A percentile compares a stretch with the other conserved stretches of the same genome.
Evolutionary conservation across 2,329 filamentous ascomycete species (phyloP).

Genomic region (Beauveria pseudobassiana): DNA sequence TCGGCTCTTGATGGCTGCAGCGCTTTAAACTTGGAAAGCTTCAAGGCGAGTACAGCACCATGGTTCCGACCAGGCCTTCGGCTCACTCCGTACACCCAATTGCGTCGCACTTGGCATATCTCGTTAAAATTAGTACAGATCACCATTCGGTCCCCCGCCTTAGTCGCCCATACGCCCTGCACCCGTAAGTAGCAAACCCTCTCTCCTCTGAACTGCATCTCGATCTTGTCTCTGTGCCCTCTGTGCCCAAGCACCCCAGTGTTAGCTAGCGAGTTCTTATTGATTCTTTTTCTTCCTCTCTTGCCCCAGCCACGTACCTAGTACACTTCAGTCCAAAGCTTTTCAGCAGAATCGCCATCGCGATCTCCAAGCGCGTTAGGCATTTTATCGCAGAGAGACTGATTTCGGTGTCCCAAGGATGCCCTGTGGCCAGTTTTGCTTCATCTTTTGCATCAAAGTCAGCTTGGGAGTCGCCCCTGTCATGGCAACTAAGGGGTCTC

Average conservation of each 20-base stretch:
- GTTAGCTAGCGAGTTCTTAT: background rate
- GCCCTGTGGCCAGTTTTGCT: background rate
- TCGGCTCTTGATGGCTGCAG: no score
- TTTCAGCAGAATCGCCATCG: background rate
- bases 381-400: background rate
- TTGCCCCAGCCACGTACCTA: background rate
- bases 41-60: no score
- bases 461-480: background rate
- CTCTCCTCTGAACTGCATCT: background rate
- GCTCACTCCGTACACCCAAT: no score
- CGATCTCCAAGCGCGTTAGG: background rate
- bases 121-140: no score
- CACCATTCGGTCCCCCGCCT: no score
- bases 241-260: background rate
- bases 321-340: background rate
- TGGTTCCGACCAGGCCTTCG: no score
- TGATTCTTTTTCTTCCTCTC: background rate
- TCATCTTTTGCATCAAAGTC: background rate
- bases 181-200: background rate
- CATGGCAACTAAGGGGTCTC: background rate
- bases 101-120: no score
- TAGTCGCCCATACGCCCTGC: no score
- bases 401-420: background rate
- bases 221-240: background rate
- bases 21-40: no score